Evolutionary conservation across 2,329 filamentous ascomycete genomes (phyloP), one percentile per base, ranked within the genome.

Genomic region (Alternaria rosae): DNA sequence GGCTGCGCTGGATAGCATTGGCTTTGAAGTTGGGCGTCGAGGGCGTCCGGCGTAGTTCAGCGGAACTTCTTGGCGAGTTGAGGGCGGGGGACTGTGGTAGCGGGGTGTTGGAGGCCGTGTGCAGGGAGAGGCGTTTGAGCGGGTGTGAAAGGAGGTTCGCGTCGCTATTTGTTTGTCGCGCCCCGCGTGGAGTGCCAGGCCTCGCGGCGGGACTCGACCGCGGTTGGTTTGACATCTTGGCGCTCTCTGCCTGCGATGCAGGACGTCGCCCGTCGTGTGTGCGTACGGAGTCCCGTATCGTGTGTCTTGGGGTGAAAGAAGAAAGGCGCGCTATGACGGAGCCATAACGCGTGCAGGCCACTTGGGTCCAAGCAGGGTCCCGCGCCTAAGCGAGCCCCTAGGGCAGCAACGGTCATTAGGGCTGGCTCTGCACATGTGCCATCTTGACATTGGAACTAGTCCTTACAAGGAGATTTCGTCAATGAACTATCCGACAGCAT

Each of bases 1-100:
- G 76, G 72, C 81, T 83, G 55, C 83, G 78, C 57, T 76, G 78
- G 28, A 82, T 65, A 17, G 78, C 70, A 59, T 67, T 75, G 38
- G 74, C 70, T 10, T 71, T 66, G 20, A 71, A 55, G 42, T 62
- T 64, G 41, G 76, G 74, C 30, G 78, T 76, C 1, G 76, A 75
- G 17, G 73, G 70, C 10, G 66, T 60, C 30, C 65, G 72, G 45
- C 68, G 60, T 59, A 51, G 20, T 2, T 23, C 28, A 23, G 47
- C 47, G 5, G 47, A 51, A 38, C 47, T 51, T 6, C 68, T 64
- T 23, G 73, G 76, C 23, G 76, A 76, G 44, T 67, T 63, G 2
- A 70, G 54, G 26, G 68, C 66, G 5, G 76, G 78, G 30, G 78
- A 78, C 38, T 71, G 66, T 6, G 76, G 76, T 13, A 72, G 63